phyloP scores from a whole-genome alignment of 164 flowering plant genomes.

The Liriodendron chinense region DNA sequence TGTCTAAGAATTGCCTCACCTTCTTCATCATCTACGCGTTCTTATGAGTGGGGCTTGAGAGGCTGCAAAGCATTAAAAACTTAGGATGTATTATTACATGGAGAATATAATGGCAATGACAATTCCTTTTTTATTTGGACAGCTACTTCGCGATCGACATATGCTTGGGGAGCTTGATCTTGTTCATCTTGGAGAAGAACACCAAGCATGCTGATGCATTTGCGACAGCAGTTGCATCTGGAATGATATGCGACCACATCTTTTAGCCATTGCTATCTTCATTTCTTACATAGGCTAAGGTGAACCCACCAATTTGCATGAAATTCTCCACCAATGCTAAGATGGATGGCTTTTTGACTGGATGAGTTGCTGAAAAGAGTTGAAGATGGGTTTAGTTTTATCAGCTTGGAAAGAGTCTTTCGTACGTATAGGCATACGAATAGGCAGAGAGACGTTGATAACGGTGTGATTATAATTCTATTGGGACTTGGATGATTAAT shows the following conservation, averaged over 20 bases:
- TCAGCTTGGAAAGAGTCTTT: no score
- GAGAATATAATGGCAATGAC: slow-evolving; percentile 38
- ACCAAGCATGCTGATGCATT: slow-evolving; percentile 20
- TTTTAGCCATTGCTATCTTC: slow-evolving; percentile 24
- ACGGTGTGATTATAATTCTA: no score
- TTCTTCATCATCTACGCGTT: slow-evolving; percentile 19
- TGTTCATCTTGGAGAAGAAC: slow-evolving; percentile 19
- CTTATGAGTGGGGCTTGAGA: slow-evolving; percentile 12
- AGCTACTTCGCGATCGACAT: slow-evolving; percentile 34
- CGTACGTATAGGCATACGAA: no score
- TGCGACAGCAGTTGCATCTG: slow-evolving; percentile 31
- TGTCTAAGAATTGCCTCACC: slow-evolving; percentile 29
- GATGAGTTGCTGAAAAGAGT: background rate
- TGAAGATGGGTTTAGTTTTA: background rate
- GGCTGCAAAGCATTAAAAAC: background rate
- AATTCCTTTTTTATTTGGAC: slow-evolving; percentile 32
- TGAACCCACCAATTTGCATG: slow-evolving; percentile 58
- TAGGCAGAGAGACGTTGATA: no score
- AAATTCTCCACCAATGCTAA: slow-evolving; percentile 32
- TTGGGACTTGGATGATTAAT: no score
- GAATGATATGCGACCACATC: slow-evolving; percentile 32
- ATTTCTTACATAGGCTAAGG: slow-evolving; percentile 33
- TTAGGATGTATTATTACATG: slow-evolving; percentile 14
- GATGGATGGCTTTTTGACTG: slow-evolving; percentile 29
- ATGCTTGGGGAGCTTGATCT: slow-evolving; percentile 33